Evolutionary conservation across 2,329 filamentous ascomycete genomes (phyloP), one percentile per base, ranked within the genome.

Genomic region (Talaromyces atroroseus): DNA sequence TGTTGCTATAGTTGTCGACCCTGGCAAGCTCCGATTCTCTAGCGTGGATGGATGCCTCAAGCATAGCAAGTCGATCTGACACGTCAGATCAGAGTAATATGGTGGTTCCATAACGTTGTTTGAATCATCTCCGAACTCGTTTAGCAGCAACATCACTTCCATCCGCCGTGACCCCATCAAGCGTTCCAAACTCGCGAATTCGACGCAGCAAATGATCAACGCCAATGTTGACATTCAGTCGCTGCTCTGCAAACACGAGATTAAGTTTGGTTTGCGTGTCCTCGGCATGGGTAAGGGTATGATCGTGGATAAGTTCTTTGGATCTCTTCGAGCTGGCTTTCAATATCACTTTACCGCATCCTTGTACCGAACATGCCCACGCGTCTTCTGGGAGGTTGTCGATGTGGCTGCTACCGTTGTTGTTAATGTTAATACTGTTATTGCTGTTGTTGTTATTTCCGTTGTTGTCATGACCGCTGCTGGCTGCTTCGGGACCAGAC

Each of bases 181-280:
- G 47, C 1, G 61, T 46, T 2, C 65, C 66, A 57, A 67, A 60
- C 49, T 65, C 66, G 48, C 64, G 65, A 55, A 72, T 72, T 7
- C 65, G 65, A 52, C 57, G 64, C 24, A 72, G 58, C 21, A 72
- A 65, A 56, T 71, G 63, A 54, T 65, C 65, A n/a, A 72, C 68
- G 8, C 64, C 64, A 2, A 65, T 55, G 50, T 65, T 65, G 29
- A 71, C 57, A 56, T 72, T 72, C 3, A 71, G 64, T 26, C 63
- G 63, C 46, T 72, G 66, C 48, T 72, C 70, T 0, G 70, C 63
- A 63, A 71, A 63, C 11, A 72, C 70, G 8, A 72, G 63, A 49
- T 71, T 68, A 2, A 72, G 51, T 52, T 70, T 72, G 12, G 66
- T 63, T 49, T 71, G 67, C 0, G 68, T 70, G 52, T 72, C 70